These are phyloP conservation scores for Rauvolfia tetraphylla DNA, from an alignment of 257 asterid species.

Conservation along the genomic window DNA sequence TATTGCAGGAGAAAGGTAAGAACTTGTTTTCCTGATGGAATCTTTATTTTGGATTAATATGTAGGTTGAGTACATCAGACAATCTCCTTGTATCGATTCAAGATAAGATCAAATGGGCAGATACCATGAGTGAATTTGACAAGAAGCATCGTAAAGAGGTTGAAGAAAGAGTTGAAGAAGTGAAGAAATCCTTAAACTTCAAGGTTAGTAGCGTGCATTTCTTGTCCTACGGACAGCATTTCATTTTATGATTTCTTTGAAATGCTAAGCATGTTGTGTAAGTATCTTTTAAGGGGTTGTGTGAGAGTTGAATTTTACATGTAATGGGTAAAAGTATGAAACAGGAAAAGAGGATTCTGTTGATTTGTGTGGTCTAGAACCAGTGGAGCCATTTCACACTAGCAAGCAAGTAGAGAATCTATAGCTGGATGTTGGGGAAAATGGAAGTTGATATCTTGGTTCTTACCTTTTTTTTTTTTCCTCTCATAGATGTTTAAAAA, in stretches of 20 bases:
- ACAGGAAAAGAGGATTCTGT: not conserved
- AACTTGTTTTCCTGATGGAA: conserved; percentile 13
- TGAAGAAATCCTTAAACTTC: conserved; percentile 61
- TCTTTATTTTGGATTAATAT: conserved; percentile 16
- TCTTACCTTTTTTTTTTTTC: not conserved
- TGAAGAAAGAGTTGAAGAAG: conserved; percentile 75
- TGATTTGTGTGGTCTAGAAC: not conserved
- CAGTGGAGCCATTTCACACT: not conserved
- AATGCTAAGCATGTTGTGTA: not conserved
- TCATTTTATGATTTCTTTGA: not conserved
- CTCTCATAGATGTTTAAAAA: not conserved
- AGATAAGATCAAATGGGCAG: conserved; percentile 99
- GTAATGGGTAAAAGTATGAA: not conserved
- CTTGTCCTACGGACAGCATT: not conserved
- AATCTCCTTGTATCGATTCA: conserved; percentile 80
- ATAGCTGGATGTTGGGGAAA: not conserved
- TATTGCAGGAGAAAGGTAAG: not conserved
- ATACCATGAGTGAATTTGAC: conserved; percentile 70
- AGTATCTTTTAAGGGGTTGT: not conserved
- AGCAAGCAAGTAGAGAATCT: not conserved
- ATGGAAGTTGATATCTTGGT: not conserved
- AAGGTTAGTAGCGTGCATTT: conserved; percentile 64
- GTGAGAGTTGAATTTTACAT: not conserved
- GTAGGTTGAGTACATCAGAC: conserved; percentile 85
- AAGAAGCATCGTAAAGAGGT: conserved; percentile 78